Conservation (phyloP, 495 filamentous ascomycete genomes). For the Neurospora cerealis region DNA sequence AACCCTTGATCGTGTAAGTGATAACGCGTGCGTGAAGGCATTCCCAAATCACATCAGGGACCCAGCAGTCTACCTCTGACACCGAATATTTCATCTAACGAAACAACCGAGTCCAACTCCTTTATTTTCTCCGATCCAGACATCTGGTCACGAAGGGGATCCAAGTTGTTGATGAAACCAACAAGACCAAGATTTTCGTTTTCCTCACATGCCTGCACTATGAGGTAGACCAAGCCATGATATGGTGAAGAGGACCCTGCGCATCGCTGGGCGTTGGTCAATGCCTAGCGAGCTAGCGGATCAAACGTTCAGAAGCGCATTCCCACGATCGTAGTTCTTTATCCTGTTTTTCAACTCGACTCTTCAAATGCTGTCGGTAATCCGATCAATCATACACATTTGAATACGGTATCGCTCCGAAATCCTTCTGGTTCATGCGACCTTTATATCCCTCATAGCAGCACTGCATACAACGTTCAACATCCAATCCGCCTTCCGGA, state of each 20-base stretch:
- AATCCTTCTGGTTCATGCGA: not conserved
- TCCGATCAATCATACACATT: not conserved
- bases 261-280: not conserved
- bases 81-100: not conserved
- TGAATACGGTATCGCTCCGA: not conserved
- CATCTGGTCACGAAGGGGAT: not conserved
- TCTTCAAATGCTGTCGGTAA: too few species aligned
- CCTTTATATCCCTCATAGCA: not conserved
- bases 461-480: not conserved
- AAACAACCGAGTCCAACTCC: too few species aligned
- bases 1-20: not conserved
- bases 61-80: not conserved
- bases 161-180: not conserved
- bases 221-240: not conserved
- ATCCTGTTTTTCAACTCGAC: too few species aligned
- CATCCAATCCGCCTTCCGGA: not conserved
- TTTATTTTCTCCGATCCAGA: not conserved
- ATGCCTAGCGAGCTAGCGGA: not conserved
- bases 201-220: not conserved
- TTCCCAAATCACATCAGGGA: not conserved
- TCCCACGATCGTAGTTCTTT: not conserved
- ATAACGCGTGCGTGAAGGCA: not conserved
- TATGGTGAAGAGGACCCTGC: not conserved
- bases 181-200: not conserved
- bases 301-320: not conserved